phyloP scores from a whole-genome alignment of 1,139 yeast species.

The Nakaseomyces kungkrabaensis region DNA sequence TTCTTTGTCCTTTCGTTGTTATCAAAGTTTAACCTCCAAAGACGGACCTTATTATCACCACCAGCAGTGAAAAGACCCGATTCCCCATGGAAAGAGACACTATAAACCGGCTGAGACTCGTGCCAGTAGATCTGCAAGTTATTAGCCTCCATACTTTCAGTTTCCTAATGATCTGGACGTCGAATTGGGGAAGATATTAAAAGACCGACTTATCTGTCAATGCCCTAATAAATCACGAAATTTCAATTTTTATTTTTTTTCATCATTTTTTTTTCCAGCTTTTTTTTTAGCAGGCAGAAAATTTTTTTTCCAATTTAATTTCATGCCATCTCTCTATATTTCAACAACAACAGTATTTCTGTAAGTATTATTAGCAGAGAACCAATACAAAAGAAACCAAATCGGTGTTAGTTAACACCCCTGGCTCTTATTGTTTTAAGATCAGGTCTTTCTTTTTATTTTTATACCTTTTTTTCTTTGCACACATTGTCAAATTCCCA shows the following conservation, averaged over 20 bases:
- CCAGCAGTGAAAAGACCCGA: constrained; percentile 69
- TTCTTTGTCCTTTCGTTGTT: constrained; percentile 12
- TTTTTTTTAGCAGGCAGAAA: too few species aligned
- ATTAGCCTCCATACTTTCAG: constrained; percentile 21
- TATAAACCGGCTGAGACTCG: constrained; percentile 62
- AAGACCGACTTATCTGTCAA: too few species aligned
- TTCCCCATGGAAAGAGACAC: constrained; percentile 65
- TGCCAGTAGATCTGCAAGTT: constrained; percentile 35
- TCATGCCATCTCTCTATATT: too few species aligned
- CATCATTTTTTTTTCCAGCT: not conserved
- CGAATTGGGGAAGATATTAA: too few species aligned
- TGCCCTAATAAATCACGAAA: too few species aligned
- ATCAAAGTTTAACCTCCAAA: constrained; percentile 35
- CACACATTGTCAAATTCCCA: constrained; percentile 31
- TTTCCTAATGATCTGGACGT: too few species aligned
- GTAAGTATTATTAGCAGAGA: too few species aligned
- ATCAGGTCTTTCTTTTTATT: not conserved
- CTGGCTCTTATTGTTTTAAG: too few species aligned
- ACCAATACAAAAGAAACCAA: too few species aligned
- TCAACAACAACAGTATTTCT: not conserved
- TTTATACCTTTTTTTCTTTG: constrained; percentile 7
- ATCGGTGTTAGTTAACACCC: too few species aligned
- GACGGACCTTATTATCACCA: constrained; percentile 81
- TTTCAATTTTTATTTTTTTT: too few species aligned
- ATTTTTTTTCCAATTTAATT: not conserved